These are phyloP conservation scores for Yamadazyma atlantica DNA, from an alignment of 1,139 yeast genomes.

Conservation along the genomic window DNA sequence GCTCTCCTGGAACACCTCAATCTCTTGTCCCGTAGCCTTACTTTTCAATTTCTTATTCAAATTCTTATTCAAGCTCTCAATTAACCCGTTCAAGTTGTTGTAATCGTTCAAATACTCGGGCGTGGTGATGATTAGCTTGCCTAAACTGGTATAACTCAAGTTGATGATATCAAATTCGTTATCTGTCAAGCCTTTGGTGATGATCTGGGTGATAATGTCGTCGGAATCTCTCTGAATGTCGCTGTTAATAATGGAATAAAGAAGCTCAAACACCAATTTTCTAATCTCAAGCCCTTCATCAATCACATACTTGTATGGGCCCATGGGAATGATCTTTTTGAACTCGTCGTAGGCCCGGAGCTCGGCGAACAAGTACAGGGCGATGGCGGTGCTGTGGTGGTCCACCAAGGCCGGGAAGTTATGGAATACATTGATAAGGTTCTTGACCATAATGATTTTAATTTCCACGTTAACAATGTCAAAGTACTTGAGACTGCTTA, in stretches of 20 bases:
- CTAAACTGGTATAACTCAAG: slow-evolving; percentile 34
- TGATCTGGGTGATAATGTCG: slow-evolving; percentile 27
- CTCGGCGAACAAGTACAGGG: slow-evolving; percentile 57
- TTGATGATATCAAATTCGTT: slow-evolving; percentile 41
- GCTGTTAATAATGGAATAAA: slow-evolving; percentile 51
- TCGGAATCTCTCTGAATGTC: slow-evolving; percentile 22
- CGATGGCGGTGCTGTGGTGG: slow-evolving; percentile 47
- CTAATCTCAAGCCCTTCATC: slow-evolving; percentile 80
- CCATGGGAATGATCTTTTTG: slow-evolving; percentile 73
- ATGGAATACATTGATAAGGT: slow-evolving; percentile 29
- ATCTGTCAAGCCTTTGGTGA: slow-evolving; percentile 36
- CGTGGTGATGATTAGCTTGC: slow-evolving; percentile 24
- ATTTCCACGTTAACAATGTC: slow-evolving; percentile 33
- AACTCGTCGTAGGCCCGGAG: slow-evolving; percentile 56
- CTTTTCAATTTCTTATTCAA: slow-evolving; percentile 37
- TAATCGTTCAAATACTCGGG: slow-evolving; percentile 20
- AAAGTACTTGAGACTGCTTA: slow-evolving; percentile 18
- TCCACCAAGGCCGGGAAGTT: slow-evolving; percentile 60
- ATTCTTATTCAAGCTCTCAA: slow-evolving; percentile 26
- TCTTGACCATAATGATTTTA: slow-evolving; percentile 34
- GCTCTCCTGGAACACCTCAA: slow-evolving; percentile 34
- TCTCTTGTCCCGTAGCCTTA: slow-evolving; percentile 46
- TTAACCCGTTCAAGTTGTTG: slow-evolving; percentile 21
- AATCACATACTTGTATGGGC: slow-evolving; percentile 81
- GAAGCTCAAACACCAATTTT: slow-evolving; percentile 69